Conservation (phyloP, 208 protist species). For the Balamuthia mandrillaris region DNA sequence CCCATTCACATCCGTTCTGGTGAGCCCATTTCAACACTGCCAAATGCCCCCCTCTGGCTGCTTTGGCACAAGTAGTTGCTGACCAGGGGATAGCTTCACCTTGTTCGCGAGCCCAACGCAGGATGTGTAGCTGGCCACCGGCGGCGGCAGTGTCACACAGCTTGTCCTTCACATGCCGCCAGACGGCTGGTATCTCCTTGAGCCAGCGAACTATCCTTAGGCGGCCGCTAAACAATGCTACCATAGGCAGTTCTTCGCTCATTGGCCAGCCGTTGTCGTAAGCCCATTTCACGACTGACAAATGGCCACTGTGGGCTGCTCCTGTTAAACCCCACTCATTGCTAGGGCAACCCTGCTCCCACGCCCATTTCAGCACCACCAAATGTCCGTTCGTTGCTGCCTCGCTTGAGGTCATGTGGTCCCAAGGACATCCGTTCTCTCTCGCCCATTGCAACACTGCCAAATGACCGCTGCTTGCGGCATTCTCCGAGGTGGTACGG, state of each 20-base stretch:
- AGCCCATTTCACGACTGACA: neutral
- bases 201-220: too few relatives aligned
- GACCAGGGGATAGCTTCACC: too few relatives aligned
- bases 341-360: neutral
- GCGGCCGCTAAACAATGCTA: neutral
- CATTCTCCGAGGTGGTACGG: neutral
- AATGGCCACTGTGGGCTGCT: neutral
- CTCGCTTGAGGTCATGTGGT: neutral
- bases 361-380: neutral
- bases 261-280: neutral
- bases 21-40: too few relatives aligned
- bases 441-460: neutral
- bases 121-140: too few relatives aligned
- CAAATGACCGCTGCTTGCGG: neutral
- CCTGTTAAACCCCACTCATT: neutral
- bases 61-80: too few relatives aligned
- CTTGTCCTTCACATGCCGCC: too few relatives aligned
- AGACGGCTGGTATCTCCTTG: too few relatives aligned
- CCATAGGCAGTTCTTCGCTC: neutral
- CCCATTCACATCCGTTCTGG: too few relatives aligned
- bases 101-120: too few relatives aligned
- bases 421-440: neutral
- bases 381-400: neutral
- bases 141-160: too few relatives aligned
- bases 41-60: too few relatives aligned